These are phyloP conservation scores for Aspergillus conjunctus DNA, from an alignment of 495 filamentous ascomycete species.

Conservation along the genomic window DNA sequence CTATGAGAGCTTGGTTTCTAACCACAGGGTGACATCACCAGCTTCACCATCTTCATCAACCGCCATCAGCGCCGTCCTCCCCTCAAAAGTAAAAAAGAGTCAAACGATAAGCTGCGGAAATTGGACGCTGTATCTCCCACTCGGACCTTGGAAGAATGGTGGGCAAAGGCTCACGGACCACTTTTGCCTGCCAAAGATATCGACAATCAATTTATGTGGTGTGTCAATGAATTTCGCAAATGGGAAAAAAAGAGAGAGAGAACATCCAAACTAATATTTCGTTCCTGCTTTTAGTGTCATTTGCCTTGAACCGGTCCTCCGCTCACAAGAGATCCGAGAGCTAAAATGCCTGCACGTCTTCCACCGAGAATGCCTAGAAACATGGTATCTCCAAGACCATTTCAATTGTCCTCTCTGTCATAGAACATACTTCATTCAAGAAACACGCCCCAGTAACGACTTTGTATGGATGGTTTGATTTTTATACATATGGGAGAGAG, in stretches of 20 bases:
- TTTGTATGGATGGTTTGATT: constrained; percentile 50
- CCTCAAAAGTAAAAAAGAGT: constrained; percentile 31
- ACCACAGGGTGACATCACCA: constrained; percentile 15
- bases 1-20: not conserved
- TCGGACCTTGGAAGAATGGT: constrained; percentile 48
- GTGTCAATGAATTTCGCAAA: constrained; percentile 11
- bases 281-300: constrained; percentile 34
- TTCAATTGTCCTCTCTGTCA: constrained; percentile 50
- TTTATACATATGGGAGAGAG: constrained; percentile 8
- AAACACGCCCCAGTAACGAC: constrained; percentile 37
- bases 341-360: constrained; percentile 51
- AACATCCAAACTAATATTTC: not conserved
- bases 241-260: not conserved
- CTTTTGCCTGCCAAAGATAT: constrained; percentile 39
- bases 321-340: constrained; percentile 44
- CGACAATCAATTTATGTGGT: constrained; percentile 50
- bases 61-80: constrained; percentile 36
- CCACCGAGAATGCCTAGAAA: constrained; percentile 49
- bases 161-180: constrained; percentile 40
- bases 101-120: constrained; percentile 40
- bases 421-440: constrained; percentile 40
- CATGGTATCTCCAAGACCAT: constrained; percentile 49
- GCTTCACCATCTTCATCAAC: constrained; percentile 43
- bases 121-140: constrained; percentile 45
- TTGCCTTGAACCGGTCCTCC: constrained; percentile 46